Evolutionary conservation across 2,329 filamentous ascomycete genomes (phyloP).

Genomic region (Mycosphaerelloides madeirae): DNA sequence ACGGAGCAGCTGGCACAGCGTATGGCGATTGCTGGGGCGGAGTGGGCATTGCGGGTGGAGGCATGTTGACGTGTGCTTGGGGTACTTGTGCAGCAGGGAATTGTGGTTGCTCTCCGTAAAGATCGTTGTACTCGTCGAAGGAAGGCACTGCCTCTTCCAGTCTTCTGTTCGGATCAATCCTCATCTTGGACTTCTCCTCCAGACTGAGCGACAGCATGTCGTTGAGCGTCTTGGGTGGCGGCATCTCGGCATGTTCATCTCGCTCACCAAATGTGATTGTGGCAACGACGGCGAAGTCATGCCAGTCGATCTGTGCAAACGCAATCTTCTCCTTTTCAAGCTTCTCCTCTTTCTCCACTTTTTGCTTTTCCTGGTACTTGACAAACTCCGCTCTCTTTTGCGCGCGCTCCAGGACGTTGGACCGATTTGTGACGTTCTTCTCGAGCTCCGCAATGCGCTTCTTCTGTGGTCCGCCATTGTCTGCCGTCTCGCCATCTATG

Average conservation of each 20-base stretch:
- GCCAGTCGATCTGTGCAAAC: conserved; percentile 92
- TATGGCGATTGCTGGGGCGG: conserved; percentile 29
- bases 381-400: conserved; percentile 83
- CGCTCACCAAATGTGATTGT: conserved; percentile 87
- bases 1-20: conserved; percentile 20
- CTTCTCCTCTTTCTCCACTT: conserved; percentile 81
- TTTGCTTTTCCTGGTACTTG: conserved; percentile 78
- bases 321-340: conserved; percentile 72
- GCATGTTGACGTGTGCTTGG: conserved; percentile 24
- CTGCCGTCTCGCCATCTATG: conserved; percentile 62
- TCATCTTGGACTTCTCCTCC: conserved; percentile 89
- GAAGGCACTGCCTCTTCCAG: conserved; percentile 95
- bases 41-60: conserved; percentile 18
- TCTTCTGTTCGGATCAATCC: conserved; percentile 72
- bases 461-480: conserved; percentile 67
- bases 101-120: conserved; percentile 28
- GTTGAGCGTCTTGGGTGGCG: conserved; percentile 80
- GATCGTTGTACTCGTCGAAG: conserved; percentile 51
- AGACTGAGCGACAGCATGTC: conserved; percentile 92
- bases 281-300: conserved; percentile 93
- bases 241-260: conserved; percentile 80
- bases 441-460: conserved; percentile 68
- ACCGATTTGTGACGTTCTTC: conserved; percentile 72
- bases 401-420: conserved; percentile 71
- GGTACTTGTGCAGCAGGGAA: conserved; percentile 26